Conservation (phyloP, 176 grass and related monocot species). For the Paspalum vaginatum region DNA sequence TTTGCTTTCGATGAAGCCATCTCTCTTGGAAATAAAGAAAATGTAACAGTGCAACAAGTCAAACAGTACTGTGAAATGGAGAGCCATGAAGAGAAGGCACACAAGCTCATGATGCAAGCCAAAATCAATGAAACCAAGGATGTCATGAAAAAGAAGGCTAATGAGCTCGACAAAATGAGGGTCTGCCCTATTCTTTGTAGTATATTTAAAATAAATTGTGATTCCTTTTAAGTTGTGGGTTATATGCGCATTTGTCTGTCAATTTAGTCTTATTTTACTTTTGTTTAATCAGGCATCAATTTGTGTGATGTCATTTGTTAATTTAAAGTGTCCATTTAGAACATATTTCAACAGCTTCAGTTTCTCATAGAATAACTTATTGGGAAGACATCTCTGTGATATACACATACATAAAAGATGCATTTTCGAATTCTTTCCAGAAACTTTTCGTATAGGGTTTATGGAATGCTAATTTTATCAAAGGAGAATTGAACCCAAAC, state of each 20-base stretch:
- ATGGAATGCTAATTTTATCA: not conserved
- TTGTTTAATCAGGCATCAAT: not conserved
- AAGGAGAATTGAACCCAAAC: not conserved
- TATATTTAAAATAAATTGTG: constrained; percentile 1
- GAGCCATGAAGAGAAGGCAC: constrained; percentile 79
- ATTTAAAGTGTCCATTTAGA: not conserved
- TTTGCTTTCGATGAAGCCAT: constrained; percentile 93
- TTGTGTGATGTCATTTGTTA: not conserved
- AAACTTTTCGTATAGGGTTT: not conserved
- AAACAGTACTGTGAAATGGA: constrained; percentile 97
- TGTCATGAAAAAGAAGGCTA: constrained; percentile 87
- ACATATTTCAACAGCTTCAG: not conserved
- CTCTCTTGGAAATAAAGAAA: constrained; percentile 85
- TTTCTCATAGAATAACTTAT: not conserved
- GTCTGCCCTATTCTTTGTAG: constrained; percentile 39
- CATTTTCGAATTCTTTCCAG: not conserved
- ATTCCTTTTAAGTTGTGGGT: constrained; percentile 14
- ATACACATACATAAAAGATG: constrained; percentile 1
- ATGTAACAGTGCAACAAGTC: constrained; percentile 80
- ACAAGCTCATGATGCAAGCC: constrained; percentile 78
- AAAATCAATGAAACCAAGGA: constrained; percentile 91
- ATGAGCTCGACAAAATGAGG: constrained; percentile 88
- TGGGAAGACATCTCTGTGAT: not conserved
- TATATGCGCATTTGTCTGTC: not conserved
- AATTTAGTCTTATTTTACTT: not conserved